Conservation (phyloP, 2,329 filamentous ascomycete species). For the Thermothelomyces thermophilus region DNA sequence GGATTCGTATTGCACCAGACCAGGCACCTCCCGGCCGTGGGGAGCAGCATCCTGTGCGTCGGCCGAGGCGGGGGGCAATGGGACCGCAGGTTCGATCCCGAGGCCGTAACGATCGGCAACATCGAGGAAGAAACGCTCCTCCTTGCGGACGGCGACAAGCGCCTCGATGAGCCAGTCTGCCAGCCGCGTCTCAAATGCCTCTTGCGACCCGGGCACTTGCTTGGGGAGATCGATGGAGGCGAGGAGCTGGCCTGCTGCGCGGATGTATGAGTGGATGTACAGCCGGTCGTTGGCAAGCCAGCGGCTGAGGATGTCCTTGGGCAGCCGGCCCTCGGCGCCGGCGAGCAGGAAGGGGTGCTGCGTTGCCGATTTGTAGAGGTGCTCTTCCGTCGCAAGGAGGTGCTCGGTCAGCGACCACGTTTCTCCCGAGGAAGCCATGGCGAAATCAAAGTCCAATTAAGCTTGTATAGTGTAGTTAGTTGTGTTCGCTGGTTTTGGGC, state of each 20-base stretch:
- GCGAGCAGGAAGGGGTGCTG: constrained; percentile 59
- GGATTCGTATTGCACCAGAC: constrained; percentile 35
- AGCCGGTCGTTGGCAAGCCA: constrained; percentile 69
- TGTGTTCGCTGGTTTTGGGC: no score
- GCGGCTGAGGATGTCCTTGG: constrained; percentile 48
- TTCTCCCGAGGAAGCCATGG: constrained; percentile 9
- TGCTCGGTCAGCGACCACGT: constrained; percentile 46
- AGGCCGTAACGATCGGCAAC: constrained; percentile 56
- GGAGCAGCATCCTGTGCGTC: not conserved
- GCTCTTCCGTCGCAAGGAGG: constrained; percentile 44
- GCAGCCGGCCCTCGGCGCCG: constrained; percentile 56
- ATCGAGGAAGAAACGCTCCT: constrained; percentile 61
- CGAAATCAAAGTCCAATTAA: no score
- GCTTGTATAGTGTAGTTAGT: no score
- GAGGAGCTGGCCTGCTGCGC: constrained; percentile 59
- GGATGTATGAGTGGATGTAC: constrained; percentile 61
- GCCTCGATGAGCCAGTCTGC: constrained; percentile 58
- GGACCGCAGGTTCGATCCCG: constrained; percentile 34
- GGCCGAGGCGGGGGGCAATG: not conserved
- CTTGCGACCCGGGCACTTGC: constrained; percentile 23
- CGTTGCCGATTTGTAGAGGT: constrained; percentile 49
- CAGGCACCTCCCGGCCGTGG: constrained; percentile 26
- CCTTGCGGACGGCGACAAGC: constrained; percentile 58
- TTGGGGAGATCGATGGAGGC: constrained; percentile 52
- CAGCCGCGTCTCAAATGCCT: constrained; percentile 45